Evolutionary conservation across 768 basidiomycete genomes (phyloP).

Genomic region (Gymnopilus dilepis): DNA sequence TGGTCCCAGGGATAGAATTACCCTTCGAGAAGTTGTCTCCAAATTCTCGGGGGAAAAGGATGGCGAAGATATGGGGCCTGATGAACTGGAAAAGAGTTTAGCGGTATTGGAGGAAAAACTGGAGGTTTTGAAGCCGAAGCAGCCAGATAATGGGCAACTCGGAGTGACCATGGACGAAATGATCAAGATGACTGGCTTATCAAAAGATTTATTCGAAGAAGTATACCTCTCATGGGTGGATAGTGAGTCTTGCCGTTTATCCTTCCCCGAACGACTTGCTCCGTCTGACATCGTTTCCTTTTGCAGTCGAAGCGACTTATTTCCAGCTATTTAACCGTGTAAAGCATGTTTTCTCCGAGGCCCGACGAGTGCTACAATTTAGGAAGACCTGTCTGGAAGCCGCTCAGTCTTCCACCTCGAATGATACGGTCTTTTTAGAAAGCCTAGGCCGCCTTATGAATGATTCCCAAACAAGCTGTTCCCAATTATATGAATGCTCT

Average conservation of each 20-base stretch:
- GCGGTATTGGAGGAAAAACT: slow-evolving; percentile 52
- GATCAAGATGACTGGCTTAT: slow-evolving; percentile 66
- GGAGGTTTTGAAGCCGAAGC: slow-evolving; percentile 55
- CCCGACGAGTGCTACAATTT: slow-evolving; percentile 81
- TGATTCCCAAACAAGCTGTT: slow-evolving; percentile 75
- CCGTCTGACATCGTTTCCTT: not conserved
- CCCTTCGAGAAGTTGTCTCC: slow-evolving; percentile 70
- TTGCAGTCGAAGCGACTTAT: slow-evolving; percentile 73
- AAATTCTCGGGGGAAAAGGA: slow-evolving; percentile 54
- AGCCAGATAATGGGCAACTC: slow-evolving; percentile 43
- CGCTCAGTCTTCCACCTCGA: slow-evolving; percentile 28
- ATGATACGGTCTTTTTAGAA: slow-evolving; percentile 21
- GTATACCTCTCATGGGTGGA: slow-evolving; percentile 83
- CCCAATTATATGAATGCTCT: slow-evolving; percentile 75
- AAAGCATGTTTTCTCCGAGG: slow-evolving; percentile 82
- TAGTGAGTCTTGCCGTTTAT: slow-evolving; percentile 49
- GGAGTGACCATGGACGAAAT: slow-evolving; percentile 80
- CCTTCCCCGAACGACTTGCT: slow-evolving; percentile 6
- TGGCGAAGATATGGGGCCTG: slow-evolving; percentile 50
- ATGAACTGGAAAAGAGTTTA: slow-evolving; percentile 52
- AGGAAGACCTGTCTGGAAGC: slow-evolving; percentile 64
- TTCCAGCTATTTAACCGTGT: slow-evolving; percentile 87
- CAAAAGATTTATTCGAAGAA: slow-evolving; percentile 58
- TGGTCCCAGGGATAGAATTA: slow-evolving; percentile 56
- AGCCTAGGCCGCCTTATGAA: slow-evolving; percentile 78